Conservation (phyloP, 2,329 filamentous ascomycete species). For the Colletotrichum sp. region DNA sequence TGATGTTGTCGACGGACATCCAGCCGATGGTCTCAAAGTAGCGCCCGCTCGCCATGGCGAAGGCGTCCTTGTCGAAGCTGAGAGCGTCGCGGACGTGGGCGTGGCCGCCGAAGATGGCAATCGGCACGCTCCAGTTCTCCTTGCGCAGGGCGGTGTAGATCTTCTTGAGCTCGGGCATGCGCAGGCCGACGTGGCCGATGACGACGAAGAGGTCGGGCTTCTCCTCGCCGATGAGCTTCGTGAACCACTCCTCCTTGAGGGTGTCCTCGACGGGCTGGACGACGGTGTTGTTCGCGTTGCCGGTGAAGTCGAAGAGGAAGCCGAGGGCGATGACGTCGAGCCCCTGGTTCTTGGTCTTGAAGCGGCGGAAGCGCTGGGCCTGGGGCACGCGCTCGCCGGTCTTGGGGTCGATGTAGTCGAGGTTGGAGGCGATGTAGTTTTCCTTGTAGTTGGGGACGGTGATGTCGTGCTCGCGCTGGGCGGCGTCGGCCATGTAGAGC, state of each 20-base stretch:
- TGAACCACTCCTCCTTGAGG: conserved; percentile 87
- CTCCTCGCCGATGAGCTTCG: conserved; percentile 81
- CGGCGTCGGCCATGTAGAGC: conserved; percentile 82
- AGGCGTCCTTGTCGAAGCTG: conserved; percentile 78
- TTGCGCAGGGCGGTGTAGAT: conserved; percentile 82
- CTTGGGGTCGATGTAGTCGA: conserved; percentile 81
- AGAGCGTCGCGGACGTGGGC: conserved; percentile 86
- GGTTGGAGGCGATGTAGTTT: conserved; percentile 87
- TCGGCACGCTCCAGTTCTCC: conserved; percentile 80
- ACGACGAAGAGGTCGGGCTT: conserved; percentile 89
- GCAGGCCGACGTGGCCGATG: conserved; percentile 82
- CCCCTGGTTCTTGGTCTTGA: conserved; percentile 88
- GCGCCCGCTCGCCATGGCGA: conserved; percentile 83
- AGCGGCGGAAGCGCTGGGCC: conserved; percentile 83
- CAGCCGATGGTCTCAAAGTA: conserved; percentile 97
- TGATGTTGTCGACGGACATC: conserved; percentile 79
- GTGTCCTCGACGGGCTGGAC: conserved; percentile 82
- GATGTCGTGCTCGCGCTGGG: conserved; percentile 76
- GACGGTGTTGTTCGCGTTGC: conserved; percentile 88
- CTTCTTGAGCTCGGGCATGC: conserved; percentile 78
- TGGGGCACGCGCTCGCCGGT: conserved; percentile 77
- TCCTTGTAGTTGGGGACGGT: conserved; percentile 85
- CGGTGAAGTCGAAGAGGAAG: conserved; percentile 92
- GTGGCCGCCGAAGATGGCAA: conserved; percentile 92
- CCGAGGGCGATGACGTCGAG: conserved; percentile 88